Percentiles rank a stretch among this genome's conserved stretches.
Conservation (phyloP, 2,329 filamentous ascomycete genomes). For the Gyromitra esculenta region DNA sequence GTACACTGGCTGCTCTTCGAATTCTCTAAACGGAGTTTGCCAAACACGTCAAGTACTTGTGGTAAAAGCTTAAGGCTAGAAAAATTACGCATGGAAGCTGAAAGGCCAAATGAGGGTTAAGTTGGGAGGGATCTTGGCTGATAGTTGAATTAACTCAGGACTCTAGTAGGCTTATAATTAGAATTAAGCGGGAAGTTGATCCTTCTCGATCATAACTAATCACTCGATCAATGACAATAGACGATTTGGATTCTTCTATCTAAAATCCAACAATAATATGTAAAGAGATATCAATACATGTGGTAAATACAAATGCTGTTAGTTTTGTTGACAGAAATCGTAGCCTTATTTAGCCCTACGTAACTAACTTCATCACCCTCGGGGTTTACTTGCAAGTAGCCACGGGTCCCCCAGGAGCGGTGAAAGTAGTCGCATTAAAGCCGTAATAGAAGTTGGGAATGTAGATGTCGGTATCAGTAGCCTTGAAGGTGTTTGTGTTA, state of each 20-base stretch:
- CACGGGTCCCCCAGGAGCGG: conserved; percentile 57
- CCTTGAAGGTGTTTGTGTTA: conserved; percentile 29
- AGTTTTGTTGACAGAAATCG: not conserved
- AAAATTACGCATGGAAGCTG: no score
- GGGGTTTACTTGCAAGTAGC: conserved; percentile 52
- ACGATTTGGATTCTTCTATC: not conserved
- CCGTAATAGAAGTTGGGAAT: conserved; percentile 59
- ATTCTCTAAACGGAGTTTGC: no score
- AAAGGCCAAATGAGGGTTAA: no score
- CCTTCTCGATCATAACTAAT: not conserved
- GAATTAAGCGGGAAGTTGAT: not conserved
- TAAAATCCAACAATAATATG: not conserved
- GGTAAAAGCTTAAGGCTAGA: no score
- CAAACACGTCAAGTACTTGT: no score
- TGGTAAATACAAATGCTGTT: not conserved
- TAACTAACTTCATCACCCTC: not conserved
- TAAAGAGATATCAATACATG: not conserved
- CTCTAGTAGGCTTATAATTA: no score
- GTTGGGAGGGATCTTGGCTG: no score
- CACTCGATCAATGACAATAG: not conserved
- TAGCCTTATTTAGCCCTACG: not conserved
- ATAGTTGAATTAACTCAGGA: no score
- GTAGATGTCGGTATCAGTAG: conserved; percentile 58
- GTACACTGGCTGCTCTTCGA: no score
- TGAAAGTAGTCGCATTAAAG: conserved; percentile 59